Base-by-base conservation (phyloP, 164 flowering plant species). In the Sedum album region DNA sequence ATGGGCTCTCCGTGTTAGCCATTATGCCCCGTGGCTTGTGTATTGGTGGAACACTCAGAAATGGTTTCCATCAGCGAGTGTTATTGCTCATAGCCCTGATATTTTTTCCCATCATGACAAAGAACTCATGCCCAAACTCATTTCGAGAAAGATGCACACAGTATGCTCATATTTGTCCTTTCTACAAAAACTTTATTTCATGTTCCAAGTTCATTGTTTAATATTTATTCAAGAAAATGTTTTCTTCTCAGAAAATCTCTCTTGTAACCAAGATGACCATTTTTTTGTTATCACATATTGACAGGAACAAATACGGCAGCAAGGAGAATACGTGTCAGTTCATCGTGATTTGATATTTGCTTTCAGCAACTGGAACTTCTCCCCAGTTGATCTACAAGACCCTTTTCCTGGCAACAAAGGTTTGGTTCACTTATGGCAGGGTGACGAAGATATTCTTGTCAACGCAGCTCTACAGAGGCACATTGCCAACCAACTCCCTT, bases 41-140 rank as follows among this genome's bases (percentile, higher is more conserved):
- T 80, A 90, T 77, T 92, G 93, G 96, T 92, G 97, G 97, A 85
- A 82, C 78, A 86, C 91, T 46, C 96, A 87, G 49, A 88, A 83
- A 63, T 85, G 80, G 86, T 84, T 89, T 67, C 92, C 91, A 7
- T 14, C 76, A 35, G 82, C 82, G 0, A 78, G 79, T 73, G 82
- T 78, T 68, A 36, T 57, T 20, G 69, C 76, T 28, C 72, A 64
- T 9, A 72, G 35, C 44, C 73, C 71, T 51, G 76, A 69, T 26
- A 39, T 82, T 67, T 48, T 85, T 61, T 81, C 82, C 20, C 67
- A 4, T 6, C 73, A 66, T 14, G 96, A 90, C 77, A 72, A 39
- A 71, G 73, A 80, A 69, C 60, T 85, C 57, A 0, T 76, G 1
- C 49, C 73, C 13, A 76, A 73, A 68, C 5, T 63, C 3, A 49